Conservation (phyloP, 257 asterid genomes). For the Solanum habrochaites region DNA sequence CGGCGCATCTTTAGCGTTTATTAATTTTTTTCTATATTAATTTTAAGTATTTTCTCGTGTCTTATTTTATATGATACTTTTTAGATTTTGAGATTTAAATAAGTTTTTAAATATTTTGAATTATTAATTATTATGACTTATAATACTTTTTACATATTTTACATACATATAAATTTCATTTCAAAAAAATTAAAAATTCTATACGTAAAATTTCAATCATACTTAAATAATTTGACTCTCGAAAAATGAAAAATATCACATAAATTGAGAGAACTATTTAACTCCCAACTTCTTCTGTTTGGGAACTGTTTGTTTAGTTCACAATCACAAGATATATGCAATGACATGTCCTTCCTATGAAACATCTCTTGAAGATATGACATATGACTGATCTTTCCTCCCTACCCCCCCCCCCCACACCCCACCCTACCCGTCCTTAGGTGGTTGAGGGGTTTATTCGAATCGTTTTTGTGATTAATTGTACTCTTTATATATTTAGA, state of each 20-base stretch:
- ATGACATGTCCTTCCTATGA: not conserved
- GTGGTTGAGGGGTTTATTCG: not conserved
- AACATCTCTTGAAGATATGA: not conserved
- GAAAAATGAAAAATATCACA: too few species aligned
- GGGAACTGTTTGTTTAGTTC: not conserved
- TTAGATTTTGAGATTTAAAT: too few species aligned
- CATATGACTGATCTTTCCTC: not conserved
- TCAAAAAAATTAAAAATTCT: too few species aligned
- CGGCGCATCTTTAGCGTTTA: conserved; percentile 4
- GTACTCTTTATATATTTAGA: too few species aligned
- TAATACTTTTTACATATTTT: too few species aligned
- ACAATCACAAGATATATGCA: not conserved
- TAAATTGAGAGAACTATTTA: too few species aligned
- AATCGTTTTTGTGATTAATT: too few species aligned
- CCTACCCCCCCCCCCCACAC: not conserved
- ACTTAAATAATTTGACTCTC: accelerated
- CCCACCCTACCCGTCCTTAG: not conserved
- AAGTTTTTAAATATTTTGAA: too few species aligned
- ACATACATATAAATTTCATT: too few species aligned
- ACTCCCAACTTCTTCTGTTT: not conserved
- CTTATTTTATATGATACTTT: accelerated
- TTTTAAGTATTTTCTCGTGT: not conserved
- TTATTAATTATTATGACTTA: too few species aligned
- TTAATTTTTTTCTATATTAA: too few species aligned
- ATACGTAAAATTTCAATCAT: too few species aligned